Evolutionary conservation across 257 asterid species (phyloP), one percentile per base, ranked within the genome.

Genomic region (Petunia secreta): DNA sequence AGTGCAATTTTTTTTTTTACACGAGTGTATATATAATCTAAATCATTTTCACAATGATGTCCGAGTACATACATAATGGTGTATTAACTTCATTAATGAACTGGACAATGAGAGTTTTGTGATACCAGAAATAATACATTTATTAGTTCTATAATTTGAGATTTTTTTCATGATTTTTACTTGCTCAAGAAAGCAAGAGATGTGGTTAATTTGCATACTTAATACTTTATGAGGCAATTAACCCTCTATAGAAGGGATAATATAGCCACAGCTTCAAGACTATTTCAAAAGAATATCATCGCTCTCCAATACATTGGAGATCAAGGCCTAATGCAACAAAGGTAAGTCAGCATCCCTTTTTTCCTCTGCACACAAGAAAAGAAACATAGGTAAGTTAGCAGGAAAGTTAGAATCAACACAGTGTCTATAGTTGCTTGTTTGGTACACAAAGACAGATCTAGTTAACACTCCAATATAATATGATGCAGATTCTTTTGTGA

Each of bases 301-400:
- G 46, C 16, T 71, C 25, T 25, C 25, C 16, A 50, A 15, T 84
- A 65, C 57, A 62, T 52, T 37, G 58, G 57, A 63, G 43, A 63
- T 83, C 76, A 79, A 63, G 53, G 62, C 82, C 83, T 74, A 79
- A 84, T 77, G 81, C 81, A 86, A 78, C 89, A 84, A 80, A 83
- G 65, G 80, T 85, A 84, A 76, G 78, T 14, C 43, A 78, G 36
- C 75, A 14, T 55, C 66, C 5, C 80, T 75, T 62, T 75, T 83
- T 66, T 82, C 83, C 58, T 50, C 85, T 73, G 86, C 84, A 15
- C 25, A 38, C 44, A 69, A 73, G 25, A 73, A 34, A 9, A 9
- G 36, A 39, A 63, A 37, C 25, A 71, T 25, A 69, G 59, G 60
- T 71, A 25, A 11, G 44, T 25, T 10, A 2, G 3, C 34, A 71